Evolutionary conservation across 1,139 yeast genomes (phyloP).

Genomic region (Hyphopichia burtonii): DNA sequence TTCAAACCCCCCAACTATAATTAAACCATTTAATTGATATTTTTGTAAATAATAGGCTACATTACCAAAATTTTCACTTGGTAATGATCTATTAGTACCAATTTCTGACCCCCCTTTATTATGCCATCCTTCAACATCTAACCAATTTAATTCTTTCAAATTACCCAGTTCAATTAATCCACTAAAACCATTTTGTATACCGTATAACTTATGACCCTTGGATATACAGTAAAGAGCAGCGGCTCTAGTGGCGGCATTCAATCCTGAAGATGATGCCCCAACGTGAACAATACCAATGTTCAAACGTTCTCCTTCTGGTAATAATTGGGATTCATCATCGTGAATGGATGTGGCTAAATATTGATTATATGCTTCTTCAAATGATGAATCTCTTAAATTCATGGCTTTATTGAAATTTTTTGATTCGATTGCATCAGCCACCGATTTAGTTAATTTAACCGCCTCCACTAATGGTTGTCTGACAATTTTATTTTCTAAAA

Average conservation of each 20-base stretch:
- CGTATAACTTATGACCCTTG: conserved; percentile 83
- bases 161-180: conserved; percentile 83
- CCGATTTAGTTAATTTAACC: conserved; percentile 78
- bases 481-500: conserved; percentile 81
- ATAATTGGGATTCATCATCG: conserved; percentile 58
- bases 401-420: conserved; percentile 87
- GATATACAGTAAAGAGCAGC: conserved; percentile 90
- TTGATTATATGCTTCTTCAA: conserved; percentile 73
- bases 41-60: conserved; percentile 90
- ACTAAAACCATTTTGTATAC: conserved; percentile 89
- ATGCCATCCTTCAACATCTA: conserved; percentile 88
- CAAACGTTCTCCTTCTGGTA: conserved; percentile 52
- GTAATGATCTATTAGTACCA: conserved; percentile 89
- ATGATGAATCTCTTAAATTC: conserved; percentile 82
- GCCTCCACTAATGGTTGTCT: conserved; percentile 87
- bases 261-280: conserved; percentile 97
- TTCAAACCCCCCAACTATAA: conserved; percentile 94
- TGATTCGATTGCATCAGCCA: conserved; percentile 77
- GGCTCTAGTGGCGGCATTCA: conserved; percentile 90
- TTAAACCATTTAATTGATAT: conserved; percentile 77
- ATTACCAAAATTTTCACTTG: conserved; percentile 80
- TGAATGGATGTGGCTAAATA: conserved; percentile 68
- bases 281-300: conserved; percentile 83
- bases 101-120: conserved; percentile 91
- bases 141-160: conserved; percentile 74